Evolutionary conservation across 2,329 filamentous ascomycete genomes (phyloP), one percentile per base, ranked within the genome.

Genomic region (Colletotrichum falcatum): DNA sequence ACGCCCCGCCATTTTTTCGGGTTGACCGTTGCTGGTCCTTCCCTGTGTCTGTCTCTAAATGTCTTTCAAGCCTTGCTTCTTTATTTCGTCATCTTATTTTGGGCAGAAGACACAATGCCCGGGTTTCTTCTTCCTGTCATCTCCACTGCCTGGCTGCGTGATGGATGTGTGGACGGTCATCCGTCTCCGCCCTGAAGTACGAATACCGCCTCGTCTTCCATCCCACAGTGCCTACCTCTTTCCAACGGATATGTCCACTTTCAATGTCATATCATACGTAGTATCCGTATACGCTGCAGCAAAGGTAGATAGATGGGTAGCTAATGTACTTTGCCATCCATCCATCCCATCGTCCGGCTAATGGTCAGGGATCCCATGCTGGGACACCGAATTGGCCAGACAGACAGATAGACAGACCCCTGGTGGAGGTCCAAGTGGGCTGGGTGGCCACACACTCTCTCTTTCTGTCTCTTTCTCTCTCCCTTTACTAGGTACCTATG

Each of bases 381-480:
- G n/a, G n/a, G n/a, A n/a, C n/a, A n/a, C n/a, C n/a, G n/a, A n/a
- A n/a, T n/a, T n/a, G n/a, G n/a, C n/a, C n/a, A n/a, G n/a, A n/a
- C n/a, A n/a, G n/a, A n/a, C n/a, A n/a, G n/a, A n/a, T n/a, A n/a
- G n/a, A n/a, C n/a, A n/a, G 62, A 46, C 64, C 67, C 58, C 56
- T 53, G 33, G 68, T 70, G 64, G 58, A 26, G 48, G 68, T 71
- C 58, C 48, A 71, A 67, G 68, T 71, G 68, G 68, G 39, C 68
- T 23, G 26, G 49, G 46, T 71, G 64, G 61, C 64, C 64, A 71
- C 64, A 37, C 37, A 11, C 44, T 49, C 33, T 35, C 48, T 58
- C 61, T 44, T 3, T 42, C 39, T 20, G 16, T 42, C 39, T 18
- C 39, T 20, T n/a, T 49, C 33, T 33, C 48, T 48, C 30, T 33